phyloP scores from a whole-genome alignment of 139 green algal genomes.

The Deuterostichococcus epilithicus region DNA sequence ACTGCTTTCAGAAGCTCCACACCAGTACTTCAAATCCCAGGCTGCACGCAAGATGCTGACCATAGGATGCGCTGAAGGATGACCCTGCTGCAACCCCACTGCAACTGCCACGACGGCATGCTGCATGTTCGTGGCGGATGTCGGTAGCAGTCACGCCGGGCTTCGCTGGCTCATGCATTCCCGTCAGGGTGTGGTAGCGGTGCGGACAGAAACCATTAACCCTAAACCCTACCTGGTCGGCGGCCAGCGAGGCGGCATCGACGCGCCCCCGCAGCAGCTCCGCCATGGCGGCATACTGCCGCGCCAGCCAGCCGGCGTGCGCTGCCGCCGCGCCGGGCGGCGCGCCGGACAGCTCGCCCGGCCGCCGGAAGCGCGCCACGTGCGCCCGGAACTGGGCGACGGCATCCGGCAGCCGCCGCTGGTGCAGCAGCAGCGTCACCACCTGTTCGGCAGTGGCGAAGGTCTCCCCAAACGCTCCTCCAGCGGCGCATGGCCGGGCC shows the following conservation, averaged over 20 bases:
- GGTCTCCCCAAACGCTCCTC: too few relatives aligned
- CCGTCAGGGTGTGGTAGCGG: too few relatives aligned
- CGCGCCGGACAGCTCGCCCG: constrained; percentile 9
- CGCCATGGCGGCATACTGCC: constrained; percentile 38
- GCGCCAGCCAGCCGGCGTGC: constrained; percentile 18
- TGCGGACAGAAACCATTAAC: neutral
- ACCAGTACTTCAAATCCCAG: neutral
- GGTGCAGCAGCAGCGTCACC: constrained; percentile 43
- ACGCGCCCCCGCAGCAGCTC: constrained; percentile 32
- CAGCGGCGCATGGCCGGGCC: too few relatives aligned
- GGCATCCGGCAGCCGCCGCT: constrained; percentile 26
- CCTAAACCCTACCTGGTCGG: constrained; percentile 8
- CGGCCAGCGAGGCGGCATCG: constrained; percentile 15
- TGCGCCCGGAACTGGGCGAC: constrained; percentile 27
- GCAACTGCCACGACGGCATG: neutral
- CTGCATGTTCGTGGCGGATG: too few relatives aligned
- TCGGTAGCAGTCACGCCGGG: too few relatives aligned
- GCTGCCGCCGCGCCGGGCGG: neutral
- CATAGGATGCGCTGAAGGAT: neutral
- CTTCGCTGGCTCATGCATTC: too few relatives aligned
- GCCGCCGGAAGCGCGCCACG: constrained; percentile 8
- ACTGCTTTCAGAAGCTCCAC: too few relatives aligned
- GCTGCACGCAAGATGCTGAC: neutral
- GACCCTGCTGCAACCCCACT: neutral
- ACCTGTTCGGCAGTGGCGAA: constrained; percentile 19